These are phyloP conservation scores for Tuber calosporum DNA, from an alignment of 495 filamentous ascomycete species.

Conservation along the genomic window DNA sequence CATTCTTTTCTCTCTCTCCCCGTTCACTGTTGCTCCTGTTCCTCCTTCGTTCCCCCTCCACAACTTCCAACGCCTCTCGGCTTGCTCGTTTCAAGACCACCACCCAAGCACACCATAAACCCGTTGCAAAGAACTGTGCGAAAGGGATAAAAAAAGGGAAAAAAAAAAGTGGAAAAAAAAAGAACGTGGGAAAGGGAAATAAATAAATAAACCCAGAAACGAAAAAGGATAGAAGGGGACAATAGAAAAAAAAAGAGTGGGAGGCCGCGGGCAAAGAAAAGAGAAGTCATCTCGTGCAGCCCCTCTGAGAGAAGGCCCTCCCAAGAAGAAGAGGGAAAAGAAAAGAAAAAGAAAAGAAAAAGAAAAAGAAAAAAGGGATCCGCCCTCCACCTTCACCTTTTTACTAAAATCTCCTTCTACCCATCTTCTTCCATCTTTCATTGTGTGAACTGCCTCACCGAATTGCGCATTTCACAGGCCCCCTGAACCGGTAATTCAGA, in stretches of 20 bases:
- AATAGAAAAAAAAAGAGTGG: slow-evolving; percentile 13
- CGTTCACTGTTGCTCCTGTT: slow-evolving; percentile 17
- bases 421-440: slow-evolving; percentile 13
- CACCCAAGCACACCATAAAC: background rate
- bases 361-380: slow-evolving; percentile 28
- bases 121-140: background rate
- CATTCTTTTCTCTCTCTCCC: slow-evolving; percentile 15
- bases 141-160: slow-evolving; percentile 23
- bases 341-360: background rate
- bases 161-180: slow-evolving; percentile 6
- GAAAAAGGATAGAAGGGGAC: slow-evolving; percentile 11
- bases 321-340: background rate
- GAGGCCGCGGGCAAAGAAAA: slow-evolving; percentile 13
- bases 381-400: slow-evolving; percentile 25
- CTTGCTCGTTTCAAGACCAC: background rate
- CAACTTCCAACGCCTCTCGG: background rate
- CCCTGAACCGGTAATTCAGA: slow-evolving; percentile 35
- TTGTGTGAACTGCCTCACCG: slow-evolving; percentile 31
- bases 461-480: slow-evolving; percentile 36
- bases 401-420: slow-evolving; percentile 24
- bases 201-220: slow-evolving; percentile 22
- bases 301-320: slow-evolving; percentile 7
- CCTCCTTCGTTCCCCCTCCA: background rate
- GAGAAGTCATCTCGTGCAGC: slow-evolving; percentile 32
- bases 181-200: slow-evolving; percentile 21